phyloP scores from a whole-genome alignment of 1,139 yeast genomes.

The Nakaseomyces delphensis region DNA sequence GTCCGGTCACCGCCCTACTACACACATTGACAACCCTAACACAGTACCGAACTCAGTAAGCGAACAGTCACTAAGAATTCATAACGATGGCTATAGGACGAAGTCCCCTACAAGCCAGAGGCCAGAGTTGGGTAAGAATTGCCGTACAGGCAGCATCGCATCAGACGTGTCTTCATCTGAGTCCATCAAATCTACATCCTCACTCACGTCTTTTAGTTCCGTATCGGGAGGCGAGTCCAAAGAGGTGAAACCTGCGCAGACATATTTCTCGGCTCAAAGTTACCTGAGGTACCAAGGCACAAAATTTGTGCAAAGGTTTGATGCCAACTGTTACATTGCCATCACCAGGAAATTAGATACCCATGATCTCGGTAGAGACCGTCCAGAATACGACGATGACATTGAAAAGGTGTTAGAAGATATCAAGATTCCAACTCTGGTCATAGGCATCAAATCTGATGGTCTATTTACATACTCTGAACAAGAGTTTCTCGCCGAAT shows the following conservation, averaged over 20 bases:
- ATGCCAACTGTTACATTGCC: slow-evolving; percentile 92
- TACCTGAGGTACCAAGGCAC: slow-evolving; percentile 89
- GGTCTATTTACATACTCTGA: slow-evolving; percentile 89
- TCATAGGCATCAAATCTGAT: slow-evolving; percentile 86
- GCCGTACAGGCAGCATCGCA: slow-evolving; percentile 13
- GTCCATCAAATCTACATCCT: slow-evolving; percentile 23
- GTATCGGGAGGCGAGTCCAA: slow-evolving; percentile 16
- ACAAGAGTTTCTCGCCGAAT: slow-evolving; percentile 72
- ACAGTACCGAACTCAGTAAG: slow-evolving; percentile 32
- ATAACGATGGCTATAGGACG: slow-evolving; percentile 49
- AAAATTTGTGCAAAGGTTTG: slow-evolving; percentile 81
- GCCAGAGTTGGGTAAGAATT: not conserved
- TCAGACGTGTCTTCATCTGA: slow-evolving; percentile 18
- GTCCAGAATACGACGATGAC: slow-evolving; percentile 38
- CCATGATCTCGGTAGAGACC: slow-evolving; percentile 82
- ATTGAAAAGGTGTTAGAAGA: slow-evolving; percentile 44
- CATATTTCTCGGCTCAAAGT: slow-evolving; percentile 90
- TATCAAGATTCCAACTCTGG: slow-evolving; percentile 63
- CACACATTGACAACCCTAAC: not conserved
- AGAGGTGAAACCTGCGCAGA: slow-evolving; percentile 51
- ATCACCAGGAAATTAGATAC: slow-evolving; percentile 90
- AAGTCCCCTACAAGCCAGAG: not conserved
- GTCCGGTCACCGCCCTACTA: slow-evolving; percentile 7
- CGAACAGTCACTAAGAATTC: slow-evolving; percentile 53
- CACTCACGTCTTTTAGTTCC: slow-evolving; percentile 24